phyloP scores from a whole-genome alignment of 129 eudicot genomes.

The Erigeron canadensis region DNA sequence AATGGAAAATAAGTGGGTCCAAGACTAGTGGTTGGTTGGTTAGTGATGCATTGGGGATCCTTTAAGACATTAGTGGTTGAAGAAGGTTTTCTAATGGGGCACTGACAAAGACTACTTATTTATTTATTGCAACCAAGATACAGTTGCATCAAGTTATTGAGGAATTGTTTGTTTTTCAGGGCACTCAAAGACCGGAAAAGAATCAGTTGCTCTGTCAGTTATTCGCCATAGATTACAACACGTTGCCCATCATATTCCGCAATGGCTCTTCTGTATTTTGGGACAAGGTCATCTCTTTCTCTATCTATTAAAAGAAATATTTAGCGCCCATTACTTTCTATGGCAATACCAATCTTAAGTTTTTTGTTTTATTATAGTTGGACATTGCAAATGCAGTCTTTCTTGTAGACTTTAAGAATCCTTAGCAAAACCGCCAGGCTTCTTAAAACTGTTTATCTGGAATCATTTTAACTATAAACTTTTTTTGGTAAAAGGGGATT shows the following conservation, averaged over 20 bases:
- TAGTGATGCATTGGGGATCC: too few species aligned
- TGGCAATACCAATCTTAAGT: neutral
- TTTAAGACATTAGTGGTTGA: too few species aligned
- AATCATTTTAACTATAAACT: neutral
- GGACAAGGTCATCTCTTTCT: slow-evolving; percentile 48
- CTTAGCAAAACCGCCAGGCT: neutral
- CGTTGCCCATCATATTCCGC: slow-evolving; percentile 65
- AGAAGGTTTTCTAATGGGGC: too few species aligned
- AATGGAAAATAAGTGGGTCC: too few species aligned
- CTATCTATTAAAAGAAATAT: neutral
- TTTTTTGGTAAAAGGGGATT: too few species aligned
- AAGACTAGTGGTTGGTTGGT: too few species aligned
- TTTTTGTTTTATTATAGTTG: neutral
- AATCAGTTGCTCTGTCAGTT: slow-evolving; percentile 52
- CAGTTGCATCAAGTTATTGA: neutral
- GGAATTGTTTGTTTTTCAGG: slow-evolving; percentile 43
- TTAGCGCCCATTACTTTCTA: neutral
- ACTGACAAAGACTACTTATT: too few species aligned
- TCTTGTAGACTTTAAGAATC: neutral
- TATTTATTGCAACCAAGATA: too few species aligned
- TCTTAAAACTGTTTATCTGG: neutral
- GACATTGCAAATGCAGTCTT: neutral
- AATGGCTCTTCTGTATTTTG: slow-evolving; percentile 82
- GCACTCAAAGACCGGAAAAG: slow-evolving; percentile 82
- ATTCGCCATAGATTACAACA: slow-evolving; percentile 55